Percentiles rank a stretch among this genome's conserved stretches.
Evolutionary conservation across 192 early-diverging fungal species (phyloP).

Genomic region (Backusella sp.): DNA sequence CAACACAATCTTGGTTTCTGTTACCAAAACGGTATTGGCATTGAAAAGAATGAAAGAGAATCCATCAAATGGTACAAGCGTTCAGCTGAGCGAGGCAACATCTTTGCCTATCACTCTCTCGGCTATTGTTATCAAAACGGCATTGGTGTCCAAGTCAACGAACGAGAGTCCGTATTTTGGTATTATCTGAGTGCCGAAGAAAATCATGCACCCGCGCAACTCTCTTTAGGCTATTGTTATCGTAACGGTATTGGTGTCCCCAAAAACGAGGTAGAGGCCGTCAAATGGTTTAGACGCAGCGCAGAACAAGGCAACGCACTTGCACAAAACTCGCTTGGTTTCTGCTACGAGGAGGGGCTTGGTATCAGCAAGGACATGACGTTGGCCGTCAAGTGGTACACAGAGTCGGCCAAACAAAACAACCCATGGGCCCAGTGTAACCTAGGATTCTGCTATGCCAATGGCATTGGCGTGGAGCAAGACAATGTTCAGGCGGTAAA

Average conservation of each 20-base stretch:
- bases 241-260: slow-evolving; percentile 56
- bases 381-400: slow-evolving; percentile 38
- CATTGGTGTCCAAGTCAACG: slow-evolving; percentile 53
- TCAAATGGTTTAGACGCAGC: slow-evolving; percentile 60
- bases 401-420: slow-evolving; percentile 33
- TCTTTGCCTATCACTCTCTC: slow-evolving; percentile 51
- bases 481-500: slow-evolving; percentile 53
- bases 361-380: slow-evolving; percentile 53
- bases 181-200: slow-evolving; percentile 59
- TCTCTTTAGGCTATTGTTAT: slow-evolving; percentile 69
- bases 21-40: slow-evolving; percentile 73
- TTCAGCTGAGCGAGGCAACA: slow-evolving; percentile 51
- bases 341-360: slow-evolving; percentile 77
- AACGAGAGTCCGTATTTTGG: slow-evolving; percentile 56
- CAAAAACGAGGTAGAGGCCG: slow-evolving; percentile 47
- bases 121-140: slow-evolving; percentile 62
- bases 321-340: slow-evolving; percentile 79
- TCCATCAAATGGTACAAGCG: slow-evolving; percentile 65
- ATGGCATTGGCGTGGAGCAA: slow-evolving; percentile 67
- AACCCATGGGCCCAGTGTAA: slow-evolving; percentile 66
- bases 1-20: slow-evolving; percentile 74
- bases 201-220: slow-evolving; percentile 72
- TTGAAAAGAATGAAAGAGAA: slow-evolving; percentile 60
- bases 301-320: slow-evolving; percentile 71
- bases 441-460: slow-evolving; percentile 77